Conservation (phyloP, 768 basidiomycete genomes). For the Hericium coralloides region DNA sequence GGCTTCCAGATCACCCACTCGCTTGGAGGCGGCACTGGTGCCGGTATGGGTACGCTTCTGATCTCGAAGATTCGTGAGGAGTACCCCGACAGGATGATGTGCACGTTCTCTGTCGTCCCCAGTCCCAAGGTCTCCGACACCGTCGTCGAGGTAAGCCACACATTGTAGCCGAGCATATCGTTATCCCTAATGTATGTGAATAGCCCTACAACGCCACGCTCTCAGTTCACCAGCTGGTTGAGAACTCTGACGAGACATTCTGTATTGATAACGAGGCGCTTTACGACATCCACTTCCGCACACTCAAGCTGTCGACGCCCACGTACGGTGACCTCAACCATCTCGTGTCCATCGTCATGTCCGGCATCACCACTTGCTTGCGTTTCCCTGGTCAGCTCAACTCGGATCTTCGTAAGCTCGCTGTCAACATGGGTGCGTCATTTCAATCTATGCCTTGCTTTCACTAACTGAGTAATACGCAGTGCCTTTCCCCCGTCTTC, state of each 20-base stretch:
- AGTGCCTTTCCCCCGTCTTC: constrained; percentile 98
- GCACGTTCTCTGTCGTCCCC: constrained; percentile 97
- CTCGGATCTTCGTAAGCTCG: constrained; percentile 95
- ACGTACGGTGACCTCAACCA: constrained; percentile 98
- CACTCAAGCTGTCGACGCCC: constrained; percentile 90
- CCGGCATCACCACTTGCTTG: constrained; percentile 95
- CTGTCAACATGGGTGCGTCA: constrained; percentile 92
- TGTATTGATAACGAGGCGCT: constrained; percentile 99
- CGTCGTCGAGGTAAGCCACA: constrained; percentile 71
- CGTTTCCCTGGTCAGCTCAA: constrained; percentile 99
- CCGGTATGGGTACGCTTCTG: constrained; percentile 98
- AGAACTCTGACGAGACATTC: constrained; percentile 99
- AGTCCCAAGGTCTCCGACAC: constrained; percentile 98
- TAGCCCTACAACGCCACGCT: constrained; percentile 98
- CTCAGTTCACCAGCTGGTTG: constrained; percentile 96
- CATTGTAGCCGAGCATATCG: neutral
- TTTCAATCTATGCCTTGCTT: neutral
- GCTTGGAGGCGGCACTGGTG: constrained; percentile 97
- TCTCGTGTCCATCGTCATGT: constrained; percentile 97
- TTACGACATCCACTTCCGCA: constrained; percentile 98
- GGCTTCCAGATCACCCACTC: constrained; percentile 99
- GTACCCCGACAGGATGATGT: constrained; percentile 99
- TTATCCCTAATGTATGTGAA: neutral
- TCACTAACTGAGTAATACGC: constrained; percentile 2
- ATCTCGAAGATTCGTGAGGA: constrained; percentile 99